Conservation (phyloP, 2,329 filamentous ascomycete species). For the Aspergillus spinulosporus region DNA sequence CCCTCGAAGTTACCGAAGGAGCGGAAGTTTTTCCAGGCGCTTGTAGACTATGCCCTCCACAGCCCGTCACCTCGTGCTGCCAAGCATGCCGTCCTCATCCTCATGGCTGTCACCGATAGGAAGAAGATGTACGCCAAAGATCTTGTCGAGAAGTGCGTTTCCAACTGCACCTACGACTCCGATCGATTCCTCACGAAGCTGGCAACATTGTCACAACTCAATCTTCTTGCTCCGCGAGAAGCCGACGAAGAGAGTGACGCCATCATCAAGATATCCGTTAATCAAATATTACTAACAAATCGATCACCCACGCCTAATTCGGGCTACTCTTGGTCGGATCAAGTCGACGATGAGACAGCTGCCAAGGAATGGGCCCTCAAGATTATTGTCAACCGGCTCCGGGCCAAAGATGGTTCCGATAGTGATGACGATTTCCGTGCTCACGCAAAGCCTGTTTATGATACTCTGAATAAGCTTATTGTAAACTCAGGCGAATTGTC, state of each 20-base stretch:
- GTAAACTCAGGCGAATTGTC: conserved; percentile 76
- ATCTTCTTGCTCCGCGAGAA: conserved; percentile 70
- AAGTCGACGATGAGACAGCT: conserved; percentile 76
- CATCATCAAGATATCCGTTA: conserved; percentile 76
- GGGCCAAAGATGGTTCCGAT: conserved; percentile 59
- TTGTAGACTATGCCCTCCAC: conserved; percentile 79
- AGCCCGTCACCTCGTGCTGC: conserved; percentile 79
- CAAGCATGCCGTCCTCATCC: conserved; percentile 90
- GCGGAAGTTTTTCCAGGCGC: conserved; percentile 74
- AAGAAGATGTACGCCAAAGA: conserved; percentile 86
- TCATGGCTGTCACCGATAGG: conserved; percentile 73
- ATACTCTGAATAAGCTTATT: conserved; percentile 75
- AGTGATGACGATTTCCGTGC: conserved; percentile 48
- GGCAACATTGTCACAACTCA: conserved; percentile 63
- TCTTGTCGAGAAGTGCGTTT: conserved; percentile 72
- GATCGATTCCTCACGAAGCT: conserved; percentile 68
- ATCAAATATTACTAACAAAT: conserved; percentile 70
- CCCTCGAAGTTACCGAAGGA: conserved; percentile 80
- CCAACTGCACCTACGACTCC: conserved; percentile 70
- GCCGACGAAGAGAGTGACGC: conserved; percentile 71
- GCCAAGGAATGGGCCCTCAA: conserved; percentile 83
- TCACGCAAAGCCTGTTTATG: conserved; percentile 68
- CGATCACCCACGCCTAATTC: conserved; percentile 58
- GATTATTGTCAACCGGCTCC: conserved; percentile 80
- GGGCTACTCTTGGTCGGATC: conserved; percentile 65